Base-by-base conservation (phyloP, 352 stramenopile genomes). In the Phytophthora uliginosa region DNA sequence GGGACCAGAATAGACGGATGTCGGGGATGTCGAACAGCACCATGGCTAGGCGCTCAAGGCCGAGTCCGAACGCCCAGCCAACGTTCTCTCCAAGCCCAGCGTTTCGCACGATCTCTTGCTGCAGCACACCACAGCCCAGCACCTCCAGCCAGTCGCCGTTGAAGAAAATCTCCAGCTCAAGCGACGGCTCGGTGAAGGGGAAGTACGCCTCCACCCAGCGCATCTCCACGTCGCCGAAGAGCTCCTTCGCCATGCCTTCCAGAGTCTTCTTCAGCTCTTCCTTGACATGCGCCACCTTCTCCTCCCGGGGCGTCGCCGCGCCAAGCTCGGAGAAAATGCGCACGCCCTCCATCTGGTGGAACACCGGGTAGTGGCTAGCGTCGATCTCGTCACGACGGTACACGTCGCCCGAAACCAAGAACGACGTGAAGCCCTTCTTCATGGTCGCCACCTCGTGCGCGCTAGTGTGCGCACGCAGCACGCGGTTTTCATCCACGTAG, bases 311-410 rank as follows among this genome's bases (percentile, higher is more conserved):
- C 20, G 80, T 91, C 13, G 77, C 53, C 0, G 66, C 63, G 20
- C 90, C 79, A 24, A 94, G 74, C 76, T 98, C 88, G 17, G 83
- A 81, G 77, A 99, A 99, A 45, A 99, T 91, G 38, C 97, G 95
- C 2, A 99, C 97, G 55, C 97, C 98, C 75, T 99, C 98, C 95
- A 99, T 99, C 73, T 99, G 95, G 80, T 99, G 98, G 86, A 99
- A 99, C 12, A 99, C 96, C 0, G 98, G 98, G 89, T 99, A 99
- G 84, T 99, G 98, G 51, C 89, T 99, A 13, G 90, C 82, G 74
- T 99, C 98, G 75, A 99, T 99, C 82, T 99, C 98, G 82, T 99
- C 98, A 15, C 98, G 89, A 57, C 98, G 95, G 83, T 99, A 99
- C 13, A 99, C 95, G 81, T 99, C 97, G 17, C 97, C 98, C 0